Conservation (phyloP, 306 rosid species). For the Potentilla sterilis region DNA sequence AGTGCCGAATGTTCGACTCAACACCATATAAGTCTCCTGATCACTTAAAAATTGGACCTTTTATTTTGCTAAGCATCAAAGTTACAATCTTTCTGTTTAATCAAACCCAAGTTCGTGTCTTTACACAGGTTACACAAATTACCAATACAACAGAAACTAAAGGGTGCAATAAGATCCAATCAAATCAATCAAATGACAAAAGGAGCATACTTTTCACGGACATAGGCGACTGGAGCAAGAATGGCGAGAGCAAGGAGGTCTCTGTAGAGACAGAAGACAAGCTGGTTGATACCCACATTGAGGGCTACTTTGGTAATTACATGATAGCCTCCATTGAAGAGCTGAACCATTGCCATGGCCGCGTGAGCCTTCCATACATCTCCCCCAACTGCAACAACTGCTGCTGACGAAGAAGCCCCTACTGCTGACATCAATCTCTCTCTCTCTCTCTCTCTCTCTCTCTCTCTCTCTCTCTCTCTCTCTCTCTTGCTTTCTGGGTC, state of each 20-base stretch:
- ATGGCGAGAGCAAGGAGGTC: conserved; percentile 70
- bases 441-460: background rate
- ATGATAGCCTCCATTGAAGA: conserved; percentile 82
- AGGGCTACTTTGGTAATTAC: conserved; percentile 93
- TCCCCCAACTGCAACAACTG: conserved; percentile 24
- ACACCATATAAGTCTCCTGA: background rate
- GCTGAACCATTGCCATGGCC: conserved; percentile 73
- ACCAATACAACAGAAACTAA: background rate
- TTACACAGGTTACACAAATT: background rate
- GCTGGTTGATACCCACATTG: conserved; percentile 76
- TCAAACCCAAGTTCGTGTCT: background rate
- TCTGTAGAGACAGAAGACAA: conserved; percentile 77
- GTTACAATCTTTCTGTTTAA: background rate
- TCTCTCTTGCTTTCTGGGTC: conserved; percentile 1
- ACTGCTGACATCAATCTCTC: conserved; percentile 26
- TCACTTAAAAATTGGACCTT: background rate
- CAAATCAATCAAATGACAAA: background rate
- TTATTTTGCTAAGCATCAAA: background rate
- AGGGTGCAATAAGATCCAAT: background rate
- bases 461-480: no score
- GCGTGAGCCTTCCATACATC: conserved; percentile 67
- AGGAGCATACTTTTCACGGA: conserved; percentile 65
- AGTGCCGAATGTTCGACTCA: background rate
- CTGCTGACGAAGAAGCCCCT: conserved; percentile 22
- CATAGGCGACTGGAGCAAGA: conserved; percentile 68